phyloP scores from a whole-genome alignment of 805 yeast genomes.

The Kuraishia borneana region DNA sequence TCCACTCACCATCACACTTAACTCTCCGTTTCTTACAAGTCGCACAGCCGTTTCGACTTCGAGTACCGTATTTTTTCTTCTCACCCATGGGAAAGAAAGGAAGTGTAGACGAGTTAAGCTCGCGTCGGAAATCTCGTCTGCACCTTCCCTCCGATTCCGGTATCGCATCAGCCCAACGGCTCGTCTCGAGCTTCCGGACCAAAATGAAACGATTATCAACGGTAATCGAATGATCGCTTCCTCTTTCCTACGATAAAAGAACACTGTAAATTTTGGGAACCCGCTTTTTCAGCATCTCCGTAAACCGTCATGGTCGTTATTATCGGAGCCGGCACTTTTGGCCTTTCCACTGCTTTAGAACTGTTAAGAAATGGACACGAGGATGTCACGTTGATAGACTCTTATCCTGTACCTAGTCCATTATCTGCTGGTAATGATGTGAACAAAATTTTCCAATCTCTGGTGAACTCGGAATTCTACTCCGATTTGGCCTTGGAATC shows the following conservation, averaged over 20 bases:
- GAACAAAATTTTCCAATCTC: slow-evolving; percentile 25
- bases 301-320: no score
- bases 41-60: slow-evolving; percentile 33
- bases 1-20: slow-evolving; percentile 25
- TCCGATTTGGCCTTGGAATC: slow-evolving; percentile 23
- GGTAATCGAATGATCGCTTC: no score
- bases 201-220: no score
- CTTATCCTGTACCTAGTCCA: slow-evolving; percentile 23
- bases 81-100: background rate
- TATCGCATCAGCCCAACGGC: no score
- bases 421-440: slow-evolving; percentile 28
- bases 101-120: background rate
- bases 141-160: background rate
- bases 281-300: no score
- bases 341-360: slow-evolving; percentile 28
- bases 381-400: slow-evolving; percentile 19
- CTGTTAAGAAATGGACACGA: slow-evolving; percentile 20
- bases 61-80: slow-evolving; percentile 3
- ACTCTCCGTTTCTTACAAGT: slow-evolving; percentile 39
- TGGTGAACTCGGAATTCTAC: slow-evolving; percentile 14
- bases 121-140: background rate
- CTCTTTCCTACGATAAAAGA: no score
- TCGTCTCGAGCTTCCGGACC: no score
- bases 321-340: slow-evolving; percentile 34
- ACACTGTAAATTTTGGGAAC: no score